A percentile compares a stretch with the other conserved stretches of the same genome.
Conservation (phyloP, 352 stramenopile species). For the Lagenidium giganteum region DNA sequence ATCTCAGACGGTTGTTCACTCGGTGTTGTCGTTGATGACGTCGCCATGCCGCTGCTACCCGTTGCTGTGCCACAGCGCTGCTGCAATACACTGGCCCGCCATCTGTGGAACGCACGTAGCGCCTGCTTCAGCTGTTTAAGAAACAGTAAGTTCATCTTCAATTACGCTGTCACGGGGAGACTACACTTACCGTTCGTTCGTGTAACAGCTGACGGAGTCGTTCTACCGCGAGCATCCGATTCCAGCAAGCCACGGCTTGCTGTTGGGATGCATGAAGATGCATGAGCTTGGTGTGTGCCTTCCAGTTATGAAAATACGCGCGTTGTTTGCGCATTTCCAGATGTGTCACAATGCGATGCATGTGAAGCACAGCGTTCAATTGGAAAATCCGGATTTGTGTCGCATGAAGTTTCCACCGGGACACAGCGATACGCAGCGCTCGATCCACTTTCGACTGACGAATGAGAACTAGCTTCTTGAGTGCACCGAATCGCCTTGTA, state of each 20-base stretch:
- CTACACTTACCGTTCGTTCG: slow-evolving; percentile 22
- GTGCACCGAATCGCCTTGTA: slow-evolving; percentile 50
- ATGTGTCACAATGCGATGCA: slow-evolving; percentile 30
- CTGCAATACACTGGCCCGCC: too few species aligned
- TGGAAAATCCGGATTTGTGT: slow-evolving; percentile 20
- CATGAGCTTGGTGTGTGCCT: slow-evolving; percentile 24
- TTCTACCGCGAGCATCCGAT: slow-evolving; percentile 62
- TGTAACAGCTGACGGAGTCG: slow-evolving; percentile 41
- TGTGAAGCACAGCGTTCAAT: slow-evolving; percentile 33
- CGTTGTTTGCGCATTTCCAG: slow-evolving; percentile 27
- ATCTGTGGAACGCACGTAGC: slow-evolving; percentile 9
- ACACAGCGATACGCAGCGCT: slow-evolving; percentile 23
- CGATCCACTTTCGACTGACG: slow-evolving; percentile 33
- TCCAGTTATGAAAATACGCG: slow-evolving; percentile 33
- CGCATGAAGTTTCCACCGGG: slow-evolving; percentile 34
- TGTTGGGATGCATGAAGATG: slow-evolving; percentile 33
- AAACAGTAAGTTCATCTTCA: background rate
- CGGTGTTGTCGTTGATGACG: too few species aligned
- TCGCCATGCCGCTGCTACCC: too few species aligned
- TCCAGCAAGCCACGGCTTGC: slow-evolving; percentile 50
- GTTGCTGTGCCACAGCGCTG: too few species aligned
- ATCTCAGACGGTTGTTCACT: too few species aligned
- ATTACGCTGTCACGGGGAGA: background rate
- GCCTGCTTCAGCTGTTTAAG: slow-evolving; percentile 9
- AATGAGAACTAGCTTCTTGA: slow-evolving; percentile 60